Evolutionary conservation across 2,329 filamentous ascomycete species (phyloP).

Genomic region (Fusarium veterinarium): DNA sequence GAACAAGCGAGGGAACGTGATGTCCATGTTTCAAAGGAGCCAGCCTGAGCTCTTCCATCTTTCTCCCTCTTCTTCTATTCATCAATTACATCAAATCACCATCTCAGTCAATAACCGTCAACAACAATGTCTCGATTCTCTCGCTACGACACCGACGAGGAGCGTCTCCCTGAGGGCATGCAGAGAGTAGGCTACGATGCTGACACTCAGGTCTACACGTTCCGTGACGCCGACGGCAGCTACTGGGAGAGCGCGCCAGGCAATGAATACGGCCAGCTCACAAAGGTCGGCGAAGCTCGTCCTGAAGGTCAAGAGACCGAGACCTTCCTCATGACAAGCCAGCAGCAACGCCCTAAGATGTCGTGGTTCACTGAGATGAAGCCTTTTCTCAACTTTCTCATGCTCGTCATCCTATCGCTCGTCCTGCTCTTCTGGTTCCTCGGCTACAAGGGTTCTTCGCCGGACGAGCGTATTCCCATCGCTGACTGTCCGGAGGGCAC

Average conservation of each 20-base stretch:
- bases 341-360: conserved; percentile 41
- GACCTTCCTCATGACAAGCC: conserved; percentile 46
- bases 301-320: conserved; percentile 46
- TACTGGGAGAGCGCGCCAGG: conserved; percentile 64
- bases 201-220: conserved; percentile 65
- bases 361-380: conserved; percentile 65
- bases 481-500: conserved; percentile 47
- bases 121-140: conserved; percentile 56
- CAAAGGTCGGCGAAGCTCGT: conserved; percentile 50
- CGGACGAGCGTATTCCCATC: conserved; percentile 23
- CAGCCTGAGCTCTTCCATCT: neutral
- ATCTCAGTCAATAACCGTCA: neutral
- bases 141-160: conserved; percentile 59
- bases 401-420: conserved; percentile 63
- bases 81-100: neutral
- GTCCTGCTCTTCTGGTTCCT: conserved; percentile 63
- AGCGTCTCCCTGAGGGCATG: conserved; percentile 67
- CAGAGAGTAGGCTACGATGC: conserved; percentile 66
- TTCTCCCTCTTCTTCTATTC: neutral
- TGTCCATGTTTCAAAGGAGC: conserved; percentile 22
- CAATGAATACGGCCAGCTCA: conserved; percentile 60
- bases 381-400: conserved; percentile 69
- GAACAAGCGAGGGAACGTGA: conserved; percentile 20
- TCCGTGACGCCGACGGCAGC: conserved; percentile 60
- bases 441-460: conserved; percentile 45